Base-by-base conservation (phyloP, 2,329 filamentous ascomycete species). In the Helotiales sp. region DNA sequence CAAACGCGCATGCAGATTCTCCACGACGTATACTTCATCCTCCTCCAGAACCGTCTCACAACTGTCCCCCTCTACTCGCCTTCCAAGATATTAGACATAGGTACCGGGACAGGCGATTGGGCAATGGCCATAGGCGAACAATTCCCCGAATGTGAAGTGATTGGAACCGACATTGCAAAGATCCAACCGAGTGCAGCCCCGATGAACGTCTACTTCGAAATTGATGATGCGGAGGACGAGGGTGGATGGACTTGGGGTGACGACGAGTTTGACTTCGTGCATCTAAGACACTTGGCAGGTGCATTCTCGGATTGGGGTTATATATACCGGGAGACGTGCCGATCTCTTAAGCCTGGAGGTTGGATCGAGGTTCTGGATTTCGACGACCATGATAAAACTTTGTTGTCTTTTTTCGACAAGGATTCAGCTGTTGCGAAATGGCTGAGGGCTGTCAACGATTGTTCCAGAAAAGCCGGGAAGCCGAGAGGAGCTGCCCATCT, bases 51-150 rank as follows among this genome's bases (percentile, higher is more conserved):
- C 10, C 63, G 69, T 9, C 66, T 72, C 15, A 68, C 68, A 7
- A 67, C 63, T 8, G 61, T 68, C 9, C 63, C 65, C 15, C 63
- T 81, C 24, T 17, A 53, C 9, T 82, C 83, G 48, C 70, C 70
- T 2, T 66, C 66, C 5, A 70, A 68, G 30, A 69, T 79, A 9
- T 69, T 79, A 1, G 77, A 79, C 51, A 68, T 79, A 17, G 76
- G 76, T n/a, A 85, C 81, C 6, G 85, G 85, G 15, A 84, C 82
- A 0, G 84, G 85, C 2, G 83, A 85, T 55, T 87, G 84, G 82
- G 78, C 81, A 3, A 83, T 86, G 58, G 81, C 83, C 59, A 80
- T 88, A 74, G 81, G 79, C 65, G 78, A 81, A 50, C 67, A 75
- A 44, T 76, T 72, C 52, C 73, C 76, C 2, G 69, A 76, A 53